These are phyloP conservation scores for Tetrahymena elliotti DNA, from an alignment of 73 alveolate species.

Conservation along the genomic window DNA sequence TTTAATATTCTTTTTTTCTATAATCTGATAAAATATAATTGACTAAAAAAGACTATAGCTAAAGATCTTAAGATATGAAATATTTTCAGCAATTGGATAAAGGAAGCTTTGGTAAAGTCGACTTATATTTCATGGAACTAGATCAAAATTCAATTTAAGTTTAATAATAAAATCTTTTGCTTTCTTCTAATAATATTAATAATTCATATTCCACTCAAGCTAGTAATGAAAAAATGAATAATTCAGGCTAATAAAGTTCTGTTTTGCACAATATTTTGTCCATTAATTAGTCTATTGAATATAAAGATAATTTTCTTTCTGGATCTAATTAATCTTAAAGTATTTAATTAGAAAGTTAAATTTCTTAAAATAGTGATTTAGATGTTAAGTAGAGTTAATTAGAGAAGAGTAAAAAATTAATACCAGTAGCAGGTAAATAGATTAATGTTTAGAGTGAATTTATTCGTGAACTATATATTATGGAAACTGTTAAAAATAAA, in stretches of 20 bases:
- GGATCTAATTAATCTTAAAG: no score
- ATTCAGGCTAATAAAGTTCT: neutral
- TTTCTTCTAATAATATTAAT: neutral
- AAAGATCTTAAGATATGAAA: neutral
- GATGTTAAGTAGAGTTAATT: neutral
- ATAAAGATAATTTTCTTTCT: neutral
- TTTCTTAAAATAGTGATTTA: neutral
- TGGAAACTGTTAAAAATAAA: neutral
- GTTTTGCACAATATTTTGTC: no score
- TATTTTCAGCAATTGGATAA: neutral
- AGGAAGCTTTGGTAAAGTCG: neutral
- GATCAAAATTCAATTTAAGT: neutral
- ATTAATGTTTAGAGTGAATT: neutral
- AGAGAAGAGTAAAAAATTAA: no score
- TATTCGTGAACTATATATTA: neutral
- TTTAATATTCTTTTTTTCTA: no score
- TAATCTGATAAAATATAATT: neutral
- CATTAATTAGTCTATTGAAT: neutral
- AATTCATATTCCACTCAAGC: neutral
- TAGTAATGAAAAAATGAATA: neutral
- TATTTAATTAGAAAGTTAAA: neutral
- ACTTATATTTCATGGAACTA: neutral
- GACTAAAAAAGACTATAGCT: neutral
- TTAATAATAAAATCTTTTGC: neutral
- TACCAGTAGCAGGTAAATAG: neutral